These are phyloP conservation scores for Byssoonygena ceratinophila DNA, from an alignment of 2,329 filamentous ascomycete species.

Conservation along the genomic window DNA sequence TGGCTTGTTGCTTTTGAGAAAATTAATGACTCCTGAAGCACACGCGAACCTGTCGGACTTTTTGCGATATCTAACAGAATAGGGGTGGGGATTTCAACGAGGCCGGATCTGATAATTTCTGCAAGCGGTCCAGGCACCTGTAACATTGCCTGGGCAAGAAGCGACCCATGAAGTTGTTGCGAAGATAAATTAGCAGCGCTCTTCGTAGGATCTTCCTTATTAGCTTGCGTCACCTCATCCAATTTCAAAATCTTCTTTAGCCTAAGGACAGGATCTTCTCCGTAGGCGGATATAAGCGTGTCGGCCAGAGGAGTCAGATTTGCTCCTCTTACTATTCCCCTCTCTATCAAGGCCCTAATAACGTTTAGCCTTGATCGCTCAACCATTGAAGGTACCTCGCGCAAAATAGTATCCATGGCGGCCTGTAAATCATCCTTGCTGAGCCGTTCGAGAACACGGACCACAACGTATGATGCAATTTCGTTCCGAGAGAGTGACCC, in stretches of 20 bases:
- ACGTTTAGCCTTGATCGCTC: constrained; percentile 66
- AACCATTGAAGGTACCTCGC: constrained; percentile 62
- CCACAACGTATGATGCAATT: constrained; percentile 77
- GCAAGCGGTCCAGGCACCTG: constrained; percentile 58
- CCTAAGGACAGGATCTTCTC: constrained; percentile 41
- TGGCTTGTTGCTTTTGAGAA: constrained; percentile 44
- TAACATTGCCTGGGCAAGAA: constrained; percentile 72
- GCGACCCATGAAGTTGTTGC: constrained; percentile 64
- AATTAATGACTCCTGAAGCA: constrained; percentile 53
- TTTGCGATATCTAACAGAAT: constrained; percentile 56
- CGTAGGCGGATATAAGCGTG: constrained; percentile 49
- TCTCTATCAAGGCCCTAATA: constrained; percentile 70
- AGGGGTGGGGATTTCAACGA: constrained; percentile 49
- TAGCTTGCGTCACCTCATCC: constrained; percentile 42
- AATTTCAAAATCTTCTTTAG: constrained; percentile 52
- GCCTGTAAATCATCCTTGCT: constrained; percentile 74
- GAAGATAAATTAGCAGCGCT: constrained; percentile 35
- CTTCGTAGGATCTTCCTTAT: constrained; percentile 15
- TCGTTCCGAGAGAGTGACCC: constrained; percentile 77
- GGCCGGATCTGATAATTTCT: constrained; percentile 61
- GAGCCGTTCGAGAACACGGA: constrained; percentile 69
- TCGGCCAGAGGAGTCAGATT: constrained; percentile 47
- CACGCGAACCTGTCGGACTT: constrained; percentile 48
- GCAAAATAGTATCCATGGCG: constrained; percentile 60
- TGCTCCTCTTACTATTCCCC: constrained; percentile 59